Evolutionary conservation across 2,329 filamentous ascomycete species (phyloP), one percentile per base, ranked within the genome.

Genomic region (Didymella segeticola): DNA sequence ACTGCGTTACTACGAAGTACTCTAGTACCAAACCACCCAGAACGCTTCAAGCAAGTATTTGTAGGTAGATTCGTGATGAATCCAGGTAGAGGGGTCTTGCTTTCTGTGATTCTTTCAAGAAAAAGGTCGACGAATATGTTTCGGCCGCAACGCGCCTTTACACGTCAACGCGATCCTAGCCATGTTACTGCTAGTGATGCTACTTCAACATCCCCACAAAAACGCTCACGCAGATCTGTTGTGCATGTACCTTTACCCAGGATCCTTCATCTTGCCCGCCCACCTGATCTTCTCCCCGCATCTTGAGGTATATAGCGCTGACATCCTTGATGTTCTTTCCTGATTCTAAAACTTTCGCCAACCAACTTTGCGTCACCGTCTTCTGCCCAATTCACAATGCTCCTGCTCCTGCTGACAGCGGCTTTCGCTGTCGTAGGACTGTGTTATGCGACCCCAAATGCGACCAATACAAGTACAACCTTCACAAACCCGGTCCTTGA

Each of bases 401-500:
- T 67, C 38, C 62, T 50, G 37, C 26, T 56, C 37, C 41, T 64
- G 23, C n/a, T 68, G 1, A 22, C 36, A 33, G 59, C 60, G 53
- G 58, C 58, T n/a, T 57, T 69, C 29, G 58, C 57, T 49, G 39
- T 58, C 25, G 29, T 63, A 9, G 57, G 51, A 20, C 29, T 57
- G 17, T 62, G 67, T 30, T 47, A 62, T 33, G 27, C 57, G 7
- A 43, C 57, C 20, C 37, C 53, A 10, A 42, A 61, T 43, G 37
- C 43, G 11, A 60, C 57, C 20, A 62, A 57, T 26, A 51, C 57
- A 12, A 56, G 27, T 26, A 53, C 68, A 14, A 79, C 77, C n/a
- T 80, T 72, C 62, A 78, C 72, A 1, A 81, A 81, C 53, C 78
- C 79, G 1, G 71, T 81, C 12, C 58, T 80, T 11, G 63, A 74